phyloP scores from a whole-genome alignment of 2,329 filamentous ascomycete species.

The Pestalotiopsis fici region DNA sequence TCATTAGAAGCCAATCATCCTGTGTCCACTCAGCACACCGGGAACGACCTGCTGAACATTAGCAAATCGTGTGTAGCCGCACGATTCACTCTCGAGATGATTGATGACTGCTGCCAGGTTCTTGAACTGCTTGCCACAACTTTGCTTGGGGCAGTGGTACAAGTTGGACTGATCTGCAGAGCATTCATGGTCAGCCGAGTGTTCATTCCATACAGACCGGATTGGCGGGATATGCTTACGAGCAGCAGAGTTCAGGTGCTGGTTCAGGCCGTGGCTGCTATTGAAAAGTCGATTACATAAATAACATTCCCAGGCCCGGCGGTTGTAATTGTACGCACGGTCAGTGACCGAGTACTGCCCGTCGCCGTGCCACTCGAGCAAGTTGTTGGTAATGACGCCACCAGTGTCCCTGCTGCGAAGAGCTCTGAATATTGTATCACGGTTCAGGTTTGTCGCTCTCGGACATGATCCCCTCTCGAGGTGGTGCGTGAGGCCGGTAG shows the following conservation, averaged over 20 bases:
- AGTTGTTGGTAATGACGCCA: constrained; percentile 51
- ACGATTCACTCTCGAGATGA: constrained; percentile 45
- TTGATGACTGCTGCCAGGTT: constrained; percentile 40
- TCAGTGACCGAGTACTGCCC: constrained; percentile 37
- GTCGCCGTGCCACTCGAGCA: constrained; percentile 45
- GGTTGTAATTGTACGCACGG: constrained; percentile 53
- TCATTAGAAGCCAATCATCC: not conserved
- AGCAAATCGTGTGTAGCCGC: constrained; percentile 38
- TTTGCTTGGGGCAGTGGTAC: constrained; percentile 40
- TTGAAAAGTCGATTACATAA: constrained; percentile 50
- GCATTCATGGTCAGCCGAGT: constrained; percentile 3
- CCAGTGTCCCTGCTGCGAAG: constrained; percentile 47
- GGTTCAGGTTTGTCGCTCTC: constrained; percentile 42
- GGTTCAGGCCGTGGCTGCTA: constrained; percentile 37
- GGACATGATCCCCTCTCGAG: constrained; percentile 57
- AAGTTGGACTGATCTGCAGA: constrained; percentile 34
- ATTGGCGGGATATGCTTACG: constrained; percentile 36
- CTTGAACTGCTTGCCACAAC: constrained; percentile 37
- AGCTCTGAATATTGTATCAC: constrained; percentile 45
- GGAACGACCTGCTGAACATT: constrained; percentile 14
- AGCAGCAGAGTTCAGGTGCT: constrained; percentile 54
- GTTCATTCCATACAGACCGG: not conserved
- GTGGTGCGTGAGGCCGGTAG: constrained; percentile 57
- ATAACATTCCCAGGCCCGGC: constrained; percentile 49
- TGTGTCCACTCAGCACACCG: not conserved